Percentiles rank a stretch among this genome's conserved stretches.
These are phyloP conservation scores for Ogataea populi-albae DNA, from an alignment of 805 yeast species.

Conservation along the genomic window DNA sequence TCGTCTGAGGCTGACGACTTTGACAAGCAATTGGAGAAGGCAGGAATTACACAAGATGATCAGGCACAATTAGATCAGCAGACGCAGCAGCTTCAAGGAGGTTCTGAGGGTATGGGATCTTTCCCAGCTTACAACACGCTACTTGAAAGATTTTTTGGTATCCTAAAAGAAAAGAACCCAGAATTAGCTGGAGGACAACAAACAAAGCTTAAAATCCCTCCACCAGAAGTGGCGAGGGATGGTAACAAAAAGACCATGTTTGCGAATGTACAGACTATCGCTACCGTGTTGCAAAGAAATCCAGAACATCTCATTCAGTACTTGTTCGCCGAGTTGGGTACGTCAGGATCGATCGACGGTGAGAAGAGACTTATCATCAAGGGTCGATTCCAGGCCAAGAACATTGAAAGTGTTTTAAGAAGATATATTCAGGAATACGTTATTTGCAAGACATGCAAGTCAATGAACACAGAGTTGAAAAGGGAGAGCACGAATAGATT, in stretches of 20 bases:
- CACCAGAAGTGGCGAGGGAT: constrained; percentile 95
- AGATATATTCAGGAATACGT: constrained; percentile 96
- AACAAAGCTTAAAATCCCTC: constrained; percentile 94
- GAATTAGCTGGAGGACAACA: constrained; percentile 96
- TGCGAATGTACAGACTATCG: constrained; percentile 92
- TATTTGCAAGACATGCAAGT: constrained; percentile 98
- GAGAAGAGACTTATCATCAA: constrained; percentile 94
- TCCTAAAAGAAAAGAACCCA: constrained; percentile 91
- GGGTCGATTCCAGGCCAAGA: constrained; percentile 98
- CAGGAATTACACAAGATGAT: constrained; percentile 67
- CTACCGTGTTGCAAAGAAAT: constrained; percentile 91
- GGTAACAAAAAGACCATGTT: constrained; percentile 95
- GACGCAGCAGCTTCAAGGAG: constrained; percentile 32
- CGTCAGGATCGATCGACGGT: constrained; percentile 98
- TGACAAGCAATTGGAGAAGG: constrained; percentile 84
- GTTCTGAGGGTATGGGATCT: constrained; percentile 37
- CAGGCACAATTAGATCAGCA: constrained; percentile 11
- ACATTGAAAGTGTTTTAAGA: constrained; percentile 93
- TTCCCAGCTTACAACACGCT: constrained; percentile 66
- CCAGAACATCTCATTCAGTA: constrained; percentile 97
- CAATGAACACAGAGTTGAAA: constrained; percentile 92
- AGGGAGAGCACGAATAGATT: constrained; percentile 95
- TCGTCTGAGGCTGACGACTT: constrained; percentile 69
- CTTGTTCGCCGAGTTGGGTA: constrained; percentile 97
- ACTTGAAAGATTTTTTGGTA: constrained; percentile 78